Conservation (phyloP, 495 filamentous ascomycete species). For the Lasiosphaeris hirsuta region DNA sequence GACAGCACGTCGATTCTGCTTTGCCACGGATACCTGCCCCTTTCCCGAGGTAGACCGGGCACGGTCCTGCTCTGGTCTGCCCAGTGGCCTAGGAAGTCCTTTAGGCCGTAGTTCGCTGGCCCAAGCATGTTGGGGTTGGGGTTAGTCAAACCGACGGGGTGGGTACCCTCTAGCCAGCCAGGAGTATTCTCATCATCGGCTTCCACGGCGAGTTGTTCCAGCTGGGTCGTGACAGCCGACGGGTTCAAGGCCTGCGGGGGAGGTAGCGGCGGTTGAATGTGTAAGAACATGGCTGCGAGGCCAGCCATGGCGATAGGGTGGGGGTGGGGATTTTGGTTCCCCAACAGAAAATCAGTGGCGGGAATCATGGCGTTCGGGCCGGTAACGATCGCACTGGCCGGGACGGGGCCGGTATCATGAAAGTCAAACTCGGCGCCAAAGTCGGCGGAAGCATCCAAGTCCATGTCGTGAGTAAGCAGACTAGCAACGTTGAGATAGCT, state of each 20-base stretch:
- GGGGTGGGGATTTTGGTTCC: too few relatives aligned
- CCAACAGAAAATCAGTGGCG: background rate
- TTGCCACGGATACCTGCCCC: conserved; percentile 21
- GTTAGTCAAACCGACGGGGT: conserved; percentile 19
- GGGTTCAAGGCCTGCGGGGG: background rate
- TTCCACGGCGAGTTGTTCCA: conserved; percentile 1
- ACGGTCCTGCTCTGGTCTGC: conserved; percentile 20
- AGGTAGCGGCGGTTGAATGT: background rate
- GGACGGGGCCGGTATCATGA: background rate
- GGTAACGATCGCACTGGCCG: too few relatives aligned
- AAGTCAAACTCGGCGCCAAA: background rate
- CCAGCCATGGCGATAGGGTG: background rate
- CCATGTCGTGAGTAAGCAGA: conserved; percentile 23
- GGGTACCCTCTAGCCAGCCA: conserved; percentile 12
- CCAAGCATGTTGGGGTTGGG: conserved; percentile 24
- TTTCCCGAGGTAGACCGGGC: conserved; percentile 11
- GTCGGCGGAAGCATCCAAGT: conserved; percentile 10
- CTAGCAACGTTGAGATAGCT: conserved; percentile 15
- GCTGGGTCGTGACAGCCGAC: conserved; percentile 1
- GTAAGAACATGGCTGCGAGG: background rate
- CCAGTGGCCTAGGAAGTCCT: conserved; percentile 32
- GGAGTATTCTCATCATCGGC: background rate
- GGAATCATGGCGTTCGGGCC: background rate
- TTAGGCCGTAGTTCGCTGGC: conserved; percentile 27
- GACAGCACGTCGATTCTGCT: conserved; percentile 21